Evolutionary conservation across 2,329 filamentous ascomycete species (phyloP).

Genomic region (Thermochaetoides dissita): DNA sequence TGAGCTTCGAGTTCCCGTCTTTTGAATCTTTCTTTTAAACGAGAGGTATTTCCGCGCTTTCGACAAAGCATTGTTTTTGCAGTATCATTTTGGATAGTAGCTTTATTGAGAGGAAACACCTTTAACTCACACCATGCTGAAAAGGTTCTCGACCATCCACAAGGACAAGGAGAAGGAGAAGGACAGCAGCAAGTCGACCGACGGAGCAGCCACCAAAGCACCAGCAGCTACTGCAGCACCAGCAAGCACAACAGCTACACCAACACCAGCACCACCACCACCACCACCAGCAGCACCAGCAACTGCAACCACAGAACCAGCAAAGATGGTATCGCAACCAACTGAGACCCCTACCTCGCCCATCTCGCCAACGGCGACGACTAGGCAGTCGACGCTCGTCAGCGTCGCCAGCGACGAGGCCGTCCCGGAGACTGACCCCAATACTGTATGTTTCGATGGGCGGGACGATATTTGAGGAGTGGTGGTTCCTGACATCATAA

Average conservation of each 20-base stretch:
- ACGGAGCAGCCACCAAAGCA: not conserved
- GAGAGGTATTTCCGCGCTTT: no score
- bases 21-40: no score
- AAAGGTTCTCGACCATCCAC: conserved; percentile 6
- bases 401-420: conserved; percentile 41
- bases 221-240: not conserved
- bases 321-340: conserved; percentile 4
- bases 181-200: not conserved
- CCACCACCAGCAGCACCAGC: no score
- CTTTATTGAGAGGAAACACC: not conserved
- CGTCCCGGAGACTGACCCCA: conserved; percentile 43
- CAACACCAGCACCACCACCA: no score
- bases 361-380: conserved; percentile 6
- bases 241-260: no score
- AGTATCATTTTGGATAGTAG: no score
- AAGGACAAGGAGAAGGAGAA: conserved; percentile 4
- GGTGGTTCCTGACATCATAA: conserved; percentile 1
- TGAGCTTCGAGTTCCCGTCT: no score
- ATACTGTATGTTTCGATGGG: conserved; percentile 30
- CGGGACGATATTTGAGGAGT: not conserved
- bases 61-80: no score
- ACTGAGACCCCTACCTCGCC: conserved; percentile 24
- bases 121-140: conserved; percentile 3
- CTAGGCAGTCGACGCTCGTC: conserved; percentile 29
- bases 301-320: conserved; percentile 1